phyloP scores from a whole-genome alignment of 2,329 filamentous ascomycete species.

The Aspergillus sp. region DNA sequence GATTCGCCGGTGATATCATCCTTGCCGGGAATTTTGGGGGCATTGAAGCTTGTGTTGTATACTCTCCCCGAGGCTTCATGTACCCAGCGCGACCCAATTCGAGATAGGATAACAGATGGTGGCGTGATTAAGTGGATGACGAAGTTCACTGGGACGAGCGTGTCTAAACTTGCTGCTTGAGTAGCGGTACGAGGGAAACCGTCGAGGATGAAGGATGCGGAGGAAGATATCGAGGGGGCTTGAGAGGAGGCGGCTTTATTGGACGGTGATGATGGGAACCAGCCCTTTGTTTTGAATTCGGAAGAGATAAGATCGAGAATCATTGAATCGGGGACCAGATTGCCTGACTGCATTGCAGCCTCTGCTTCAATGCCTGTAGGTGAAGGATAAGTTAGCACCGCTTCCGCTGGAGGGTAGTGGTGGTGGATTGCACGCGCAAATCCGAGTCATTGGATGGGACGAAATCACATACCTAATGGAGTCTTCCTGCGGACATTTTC shows the following conservation, averaged over 20 bases:
- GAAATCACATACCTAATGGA: conserved; percentile 62
- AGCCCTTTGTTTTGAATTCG: conserved; percentile 79
- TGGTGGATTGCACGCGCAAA: no score
- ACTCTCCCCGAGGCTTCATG: conserved; percentile 86
- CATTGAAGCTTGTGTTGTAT: conserved; percentile 92
- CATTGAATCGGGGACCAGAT: conserved; percentile 84
- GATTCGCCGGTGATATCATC: conserved; percentile 90
- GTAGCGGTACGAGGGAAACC: conserved; percentile 85
- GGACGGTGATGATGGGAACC: conserved; percentile 52
- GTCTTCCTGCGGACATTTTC: conserved; percentile 89
- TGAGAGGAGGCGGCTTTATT: conserved; percentile 38
- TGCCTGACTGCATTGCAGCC: conserved; percentile 77
- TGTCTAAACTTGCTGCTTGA: conserved; percentile 74
- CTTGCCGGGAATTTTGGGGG: conserved; percentile 70
- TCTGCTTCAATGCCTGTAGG: conserved; percentile 80
- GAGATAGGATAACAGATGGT: conserved; percentile 76
- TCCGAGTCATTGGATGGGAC: background rate
- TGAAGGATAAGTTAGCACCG: conserved; percentile 4
- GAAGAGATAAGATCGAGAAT: conserved; percentile 90
- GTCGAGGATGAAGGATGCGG: conserved; percentile 89
- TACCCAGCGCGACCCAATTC: conserved; percentile 89
- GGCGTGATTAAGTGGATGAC: conserved; percentile 85
- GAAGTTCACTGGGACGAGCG: conserved; percentile 87
- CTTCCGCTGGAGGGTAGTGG: background rate
- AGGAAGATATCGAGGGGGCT: conserved; percentile 58